Conservation (phyloP, 306 rosid species). For the Amphicarpaea edgeworthii region DNA sequence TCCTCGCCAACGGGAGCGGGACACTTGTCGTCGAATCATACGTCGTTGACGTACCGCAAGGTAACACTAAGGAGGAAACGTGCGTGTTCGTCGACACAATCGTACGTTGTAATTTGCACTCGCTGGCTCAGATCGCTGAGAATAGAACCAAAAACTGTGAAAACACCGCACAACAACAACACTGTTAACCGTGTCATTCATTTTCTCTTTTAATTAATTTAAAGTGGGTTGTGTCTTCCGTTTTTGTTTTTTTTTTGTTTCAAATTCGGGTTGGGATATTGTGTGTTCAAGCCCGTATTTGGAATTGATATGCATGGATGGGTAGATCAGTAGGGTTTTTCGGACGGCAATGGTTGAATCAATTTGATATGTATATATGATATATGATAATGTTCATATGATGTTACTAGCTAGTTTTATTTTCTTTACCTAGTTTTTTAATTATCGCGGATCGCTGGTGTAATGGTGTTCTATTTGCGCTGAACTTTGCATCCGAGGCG, state of each 20-base stretch:
- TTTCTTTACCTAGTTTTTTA: not conserved
- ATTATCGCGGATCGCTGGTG: not conserved
- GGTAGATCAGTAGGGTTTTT: conserved; percentile 22
- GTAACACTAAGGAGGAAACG: conserved; percentile 69
- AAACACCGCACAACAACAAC: too few species aligned
- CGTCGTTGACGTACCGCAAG: conserved; percentile 67
- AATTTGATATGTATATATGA: conserved; percentile 26
- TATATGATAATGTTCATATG: conserved; percentile 9
- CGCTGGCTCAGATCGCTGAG: conserved; percentile 62
- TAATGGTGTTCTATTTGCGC: not conserved
- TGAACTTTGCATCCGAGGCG: too few species aligned
- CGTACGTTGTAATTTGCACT: conserved; percentile 69
- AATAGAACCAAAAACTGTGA: conserved; percentile 22
- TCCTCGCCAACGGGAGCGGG: conserved; percentile 50
- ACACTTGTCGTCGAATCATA: conserved; percentile 65
- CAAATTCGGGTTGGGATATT: conserved; percentile 43
- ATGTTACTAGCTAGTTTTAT: not conserved
- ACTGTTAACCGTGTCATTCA: not conserved
- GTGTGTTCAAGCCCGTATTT: conserved; percentile 17
- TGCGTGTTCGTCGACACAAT: conserved; percentile 65
- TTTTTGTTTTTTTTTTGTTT: conserved; percentile 40
- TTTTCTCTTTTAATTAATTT: not conserved
- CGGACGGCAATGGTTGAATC: conserved; percentile 48
- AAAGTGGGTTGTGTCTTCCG: not conserved
- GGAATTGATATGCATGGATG: conserved; percentile 39